Base-by-base conservation (phyloP, 176 grass and related monocot genomes). In the Saccharum officinarum region DNA sequence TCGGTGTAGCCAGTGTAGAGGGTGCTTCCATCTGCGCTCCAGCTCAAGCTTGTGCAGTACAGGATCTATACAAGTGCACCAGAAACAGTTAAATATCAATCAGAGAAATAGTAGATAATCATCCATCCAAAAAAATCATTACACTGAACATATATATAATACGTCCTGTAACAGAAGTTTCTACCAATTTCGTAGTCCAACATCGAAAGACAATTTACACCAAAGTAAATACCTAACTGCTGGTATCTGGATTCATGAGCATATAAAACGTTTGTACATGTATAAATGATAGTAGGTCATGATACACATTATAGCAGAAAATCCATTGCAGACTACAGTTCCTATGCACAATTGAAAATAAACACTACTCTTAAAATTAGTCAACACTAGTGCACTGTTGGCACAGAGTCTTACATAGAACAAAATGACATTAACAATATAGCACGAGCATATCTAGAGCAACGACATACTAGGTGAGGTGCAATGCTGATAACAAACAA, bases 41-140 rank as follows among this genome's bases (percentile, higher is more conserved):
- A 95, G 88, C 85, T 92, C 88, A 95, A 86, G 69, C 90, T 90
- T 69, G 93, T 74, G 85, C 93, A 92, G 88, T 95, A 84, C 36
- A 90, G 78, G 65, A 92, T 83, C 90, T 95, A 36, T 41, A 79
- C 3, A 80, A 31, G 36, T 12, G 22, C 11, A 80, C 1, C 40
- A 76, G 3, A 12, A 60, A 3, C 11, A 71, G 69, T 84, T 11
- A 83, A 30, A n/a, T 49, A 80, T 1, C 25, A 2, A 41, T 38
- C 5, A 5, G 3, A 70, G 26, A 20, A 80, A 83, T 11, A 36
- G n/a, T 10, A 20, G 50, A 15, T 1, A 44, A 33, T 4, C 18
- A 59, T 37, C 3, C 57, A 54, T 6, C 2, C 3, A 49, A 57
- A 71, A 49, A 4, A 36, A 20, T 54, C 8, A 59, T 41, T 0